Percentiles rank a stretch among this genome's conserved stretches.
Evolutionary conservation across 2,329 filamentous ascomycete species (phyloP).

Genomic region (Ophiognomonia clavigignenti-juglandacearum): DNA sequence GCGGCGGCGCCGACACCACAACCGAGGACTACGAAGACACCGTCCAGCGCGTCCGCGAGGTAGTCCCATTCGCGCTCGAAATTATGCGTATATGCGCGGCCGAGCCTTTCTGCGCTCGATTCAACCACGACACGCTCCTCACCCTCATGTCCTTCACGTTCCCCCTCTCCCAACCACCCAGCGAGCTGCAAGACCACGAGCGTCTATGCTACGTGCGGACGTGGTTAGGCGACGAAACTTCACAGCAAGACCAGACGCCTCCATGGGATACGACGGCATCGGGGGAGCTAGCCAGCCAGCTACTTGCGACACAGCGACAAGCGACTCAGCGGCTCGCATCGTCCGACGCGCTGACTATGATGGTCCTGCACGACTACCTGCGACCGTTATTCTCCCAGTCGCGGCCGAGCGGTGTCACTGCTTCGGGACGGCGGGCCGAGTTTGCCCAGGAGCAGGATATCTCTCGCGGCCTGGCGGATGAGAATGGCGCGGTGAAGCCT

Average conservation of each 20-base stretch:
- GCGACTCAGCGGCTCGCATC: constrained; percentile 22
- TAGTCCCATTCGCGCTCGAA: constrained; percentile 4
- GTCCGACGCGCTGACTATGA: constrained; percentile 39
- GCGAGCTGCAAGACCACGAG: too few relatives aligned
- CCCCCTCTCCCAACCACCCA: background rate
- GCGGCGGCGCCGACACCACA: background rate
- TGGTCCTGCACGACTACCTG: constrained; percentile 59
- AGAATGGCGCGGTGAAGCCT: constrained; percentile 43
- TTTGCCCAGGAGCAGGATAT: constrained; percentile 36
- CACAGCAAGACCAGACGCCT: too few relatives aligned
- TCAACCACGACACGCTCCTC: constrained; percentile 24
- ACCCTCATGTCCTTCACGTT: constrained; percentile 30
- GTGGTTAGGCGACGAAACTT: too few relatives aligned
- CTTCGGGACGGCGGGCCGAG: constrained; percentile 49
- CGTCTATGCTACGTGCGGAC: too few relatives aligned
- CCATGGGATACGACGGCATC: constrained; percentile 27
- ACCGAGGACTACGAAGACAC: constrained; percentile 7
- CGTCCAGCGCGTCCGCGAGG: constrained; percentile 1
- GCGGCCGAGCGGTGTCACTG: constrained; percentile 48
- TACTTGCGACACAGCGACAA: too few relatives aligned
- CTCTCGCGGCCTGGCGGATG: constrained; percentile 28
- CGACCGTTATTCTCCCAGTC: constrained; percentile 62
- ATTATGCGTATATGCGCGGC: background rate
- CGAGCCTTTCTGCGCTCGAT: background rate
- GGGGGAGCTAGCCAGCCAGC: constrained; percentile 23